phyloP scores from a whole-genome alignment of 2,329 filamentous ascomycete species.

The Claviceps arundinis region DNA sequence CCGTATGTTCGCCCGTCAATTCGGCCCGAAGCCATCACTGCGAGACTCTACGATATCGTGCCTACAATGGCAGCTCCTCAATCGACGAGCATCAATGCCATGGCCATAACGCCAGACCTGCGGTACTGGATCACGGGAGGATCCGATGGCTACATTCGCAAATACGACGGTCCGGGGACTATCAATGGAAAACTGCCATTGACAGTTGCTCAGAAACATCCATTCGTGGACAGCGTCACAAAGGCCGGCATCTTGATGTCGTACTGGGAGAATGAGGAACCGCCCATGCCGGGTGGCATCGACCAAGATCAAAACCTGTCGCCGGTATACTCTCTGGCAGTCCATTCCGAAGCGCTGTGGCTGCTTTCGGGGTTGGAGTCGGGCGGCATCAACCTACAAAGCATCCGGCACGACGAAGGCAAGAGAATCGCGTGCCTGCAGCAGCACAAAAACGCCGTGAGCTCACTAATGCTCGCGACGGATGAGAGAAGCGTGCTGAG shows the following conservation, averaged over 20 bases:
- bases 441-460: slow-evolving; percentile 83
- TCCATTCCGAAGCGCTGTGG: slow-evolving; percentile 85
- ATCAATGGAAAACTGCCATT: slow-evolving; percentile 89
- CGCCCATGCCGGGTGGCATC: slow-evolving; percentile 27
- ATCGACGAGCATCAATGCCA: slow-evolving; percentile 86
- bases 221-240: slow-evolving; percentile 92
- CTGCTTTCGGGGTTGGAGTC: slow-evolving; percentile 81
- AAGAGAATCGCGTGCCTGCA: slow-evolving; percentile 72
- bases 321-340: slow-evolving; percentile 86
- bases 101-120: slow-evolving; percentile 86
- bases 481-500: slow-evolving; percentile 83
- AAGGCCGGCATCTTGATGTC: slow-evolving; percentile 90
- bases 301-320: slow-evolving; percentile 56
- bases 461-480: slow-evolving; percentile 65
- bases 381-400: slow-evolving; percentile 85
- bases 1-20: slow-evolving; percentile 40
- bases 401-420: slow-evolving; percentile 86
- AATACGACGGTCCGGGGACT: slow-evolving; percentile 90
- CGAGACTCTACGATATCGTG: slow-evolving; percentile 81
- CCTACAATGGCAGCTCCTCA: slow-evolving; percentile 95
- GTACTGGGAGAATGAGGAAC: slow-evolving; percentile 97
- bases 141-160: slow-evolving; percentile 88
- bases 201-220: slow-evolving; percentile 89
- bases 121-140: slow-evolving; percentile 91
- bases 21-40: slow-evolving; percentile 67